These are phyloP conservation scores for Neofusicoccum umdonicola DNA, from an alignment of 2,329 filamentous ascomycete species.

Conservation along the genomic window DNA sequence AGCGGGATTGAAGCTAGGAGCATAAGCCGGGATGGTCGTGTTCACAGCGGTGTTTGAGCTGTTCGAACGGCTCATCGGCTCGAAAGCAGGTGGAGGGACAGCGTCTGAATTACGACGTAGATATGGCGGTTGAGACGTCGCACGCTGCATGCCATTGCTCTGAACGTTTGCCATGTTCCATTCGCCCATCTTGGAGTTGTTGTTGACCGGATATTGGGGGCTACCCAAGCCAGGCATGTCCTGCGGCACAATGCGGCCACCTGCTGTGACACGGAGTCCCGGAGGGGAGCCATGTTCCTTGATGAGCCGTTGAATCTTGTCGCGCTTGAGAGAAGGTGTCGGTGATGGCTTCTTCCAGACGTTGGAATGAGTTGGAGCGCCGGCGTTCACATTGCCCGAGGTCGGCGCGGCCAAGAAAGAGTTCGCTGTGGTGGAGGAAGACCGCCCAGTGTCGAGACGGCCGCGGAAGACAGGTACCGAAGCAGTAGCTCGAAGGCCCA, in stretches of 20 bases:
- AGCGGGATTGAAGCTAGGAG: background rate
- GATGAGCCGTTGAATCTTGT: slow-evolving; percentile 49
- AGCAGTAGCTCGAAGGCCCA: background rate
- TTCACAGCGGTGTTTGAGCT: slow-evolving; percentile 12
- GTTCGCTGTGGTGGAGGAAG: background rate
- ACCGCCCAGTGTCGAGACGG: background rate
- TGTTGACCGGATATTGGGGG: slow-evolving; percentile 30
- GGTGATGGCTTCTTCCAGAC: slow-evolving; percentile 44
- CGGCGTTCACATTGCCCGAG: background rate
- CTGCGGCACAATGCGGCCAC: slow-evolving; percentile 52
- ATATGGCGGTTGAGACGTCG: slow-evolving; percentile 1
- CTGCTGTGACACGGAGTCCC: slow-evolving; percentile 51
- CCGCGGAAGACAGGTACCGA: slow-evolving; percentile 1
- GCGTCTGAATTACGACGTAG: slow-evolving; percentile 2
- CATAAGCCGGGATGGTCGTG: background rate
- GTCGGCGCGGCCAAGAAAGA: background rate
- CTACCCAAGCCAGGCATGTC: slow-evolving; percentile 36
- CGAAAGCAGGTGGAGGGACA: background rate
- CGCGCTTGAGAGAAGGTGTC: slow-evolving; percentile 50
- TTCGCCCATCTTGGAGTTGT: slow-evolving; percentile 4
- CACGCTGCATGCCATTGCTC: background rate
- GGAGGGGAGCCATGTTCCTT: slow-evolving; percentile 53
- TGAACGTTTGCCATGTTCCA: background rate
- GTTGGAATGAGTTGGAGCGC: background rate
- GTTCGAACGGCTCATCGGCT: slow-evolving; percentile 11